phyloP scores from a whole-genome alignment of 2,329 filamentous ascomycete species.

The Diaporthe sp. region DNA sequence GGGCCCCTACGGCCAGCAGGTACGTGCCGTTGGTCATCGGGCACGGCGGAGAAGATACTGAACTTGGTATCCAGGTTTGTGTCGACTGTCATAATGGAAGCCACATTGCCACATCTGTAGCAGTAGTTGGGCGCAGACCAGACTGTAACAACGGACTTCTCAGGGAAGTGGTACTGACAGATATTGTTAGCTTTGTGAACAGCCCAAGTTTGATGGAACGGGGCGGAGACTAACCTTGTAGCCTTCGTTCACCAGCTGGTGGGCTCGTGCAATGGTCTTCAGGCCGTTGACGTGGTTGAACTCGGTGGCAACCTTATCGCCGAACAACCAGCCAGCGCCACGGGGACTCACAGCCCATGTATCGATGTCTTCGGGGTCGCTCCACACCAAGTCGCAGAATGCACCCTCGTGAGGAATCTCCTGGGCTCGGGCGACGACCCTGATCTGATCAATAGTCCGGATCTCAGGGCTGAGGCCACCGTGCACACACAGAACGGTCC shows the following conservation, averaged over 20 bases:
- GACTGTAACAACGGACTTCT: conserved; percentile 96
- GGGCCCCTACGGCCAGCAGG: conserved; percentile 78
- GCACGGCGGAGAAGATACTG: conserved; percentile 92
- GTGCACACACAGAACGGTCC: conserved; percentile 98
- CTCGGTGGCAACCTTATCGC: conserved; percentile 96
- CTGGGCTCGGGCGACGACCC: conserved; percentile 96
- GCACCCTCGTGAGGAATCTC: conserved; percentile 99
- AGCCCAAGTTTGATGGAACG: background rate
- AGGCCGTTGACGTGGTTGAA: conserved; percentile 98
- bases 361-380: conserved; percentile 95
- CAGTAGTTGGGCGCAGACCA: conserved; percentile 98
- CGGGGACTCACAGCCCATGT: conserved; percentile 96
- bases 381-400: conserved; percentile 99
- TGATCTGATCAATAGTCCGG: conserved; percentile 98
- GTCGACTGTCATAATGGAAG: conserved; percentile 94
- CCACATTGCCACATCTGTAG: conserved; percentile 95
- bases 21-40: conserved; percentile 85
- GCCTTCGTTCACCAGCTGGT: conserved; percentile 97
- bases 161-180: conserved; percentile 86
- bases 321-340: conserved; percentile 98
- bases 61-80: conserved; percentile 91
- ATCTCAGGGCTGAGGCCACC: conserved; percentile 92
- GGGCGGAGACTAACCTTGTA: conserved; percentile 79
- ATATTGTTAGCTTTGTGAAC: conserved; percentile 46
- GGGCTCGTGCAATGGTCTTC: conserved; percentile 95